Base-by-base conservation (phyloP, 1,284 basidiomycete species). In the Leccinum proliferum region DNA sequence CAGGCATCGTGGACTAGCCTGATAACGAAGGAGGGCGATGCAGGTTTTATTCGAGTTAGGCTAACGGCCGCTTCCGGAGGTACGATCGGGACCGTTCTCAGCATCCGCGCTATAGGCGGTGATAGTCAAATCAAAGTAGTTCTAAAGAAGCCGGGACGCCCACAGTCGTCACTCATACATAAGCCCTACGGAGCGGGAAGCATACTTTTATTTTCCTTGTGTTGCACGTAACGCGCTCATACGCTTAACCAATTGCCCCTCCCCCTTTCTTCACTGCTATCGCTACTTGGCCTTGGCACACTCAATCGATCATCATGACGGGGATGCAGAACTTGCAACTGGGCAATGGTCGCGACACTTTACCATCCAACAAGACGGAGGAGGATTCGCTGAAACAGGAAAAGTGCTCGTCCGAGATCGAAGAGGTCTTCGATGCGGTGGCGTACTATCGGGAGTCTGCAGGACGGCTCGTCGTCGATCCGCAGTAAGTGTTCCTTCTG, bases 401-500 rank as follows among this genome's bases (percentile, higher is more conserved):
- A 29, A 9, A 18, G 3, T n/a, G 25, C 29, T 12, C 21, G 7
- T 11, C 1, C n/a, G 57, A 34, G 7, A 48, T 10, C 6, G 62
- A 61, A 14, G 68, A 77, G 4, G 15, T 15, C 15, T 69, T 80
- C 18, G 79, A 86, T 68, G 71, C 85, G 37, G 70, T 74, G 32
- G 72, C 77, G 3, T 83, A 84, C 62, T 83, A 87, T 58, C 84
- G 86, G 65, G 74, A 77, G 50, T 76, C 79, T 63, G 84, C 83
- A 1, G 85, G 85, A n/a, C 79, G 86, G 35, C 75, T 88, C 11
- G 79, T 88, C 57, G 75, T 88, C 14, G 85, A 88, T 70, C 85
- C 86, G 3, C 73, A 78, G 86, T 87, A 61, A 32, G 79, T 72
- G 32, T 35, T 32, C n/a, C 1, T 11, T 18, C 2, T 12, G 32